A percentile compares a stretch with the other conserved stretches of the same genome.
These are phyloP conservation scores for Acanthamoeba castellanii DNA, from an alignment of 208 protist species.

Conservation along the genomic window DNA sequence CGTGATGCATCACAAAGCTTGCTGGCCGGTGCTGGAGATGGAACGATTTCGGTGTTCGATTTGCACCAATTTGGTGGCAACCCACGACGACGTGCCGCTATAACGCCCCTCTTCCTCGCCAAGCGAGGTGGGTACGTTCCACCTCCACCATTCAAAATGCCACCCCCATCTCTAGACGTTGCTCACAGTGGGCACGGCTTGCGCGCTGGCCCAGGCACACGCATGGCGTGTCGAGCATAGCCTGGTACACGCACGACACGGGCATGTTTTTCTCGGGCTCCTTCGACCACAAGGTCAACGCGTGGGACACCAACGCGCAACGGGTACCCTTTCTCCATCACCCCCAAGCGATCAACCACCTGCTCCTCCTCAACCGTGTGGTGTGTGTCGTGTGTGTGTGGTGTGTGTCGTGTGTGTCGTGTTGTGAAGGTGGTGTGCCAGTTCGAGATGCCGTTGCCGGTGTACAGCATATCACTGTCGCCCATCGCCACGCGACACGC, in stretches of 20 bases:
- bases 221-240: conserved; percentile 66
- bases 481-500: background rate
- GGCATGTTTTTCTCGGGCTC: conserved; percentile 79
- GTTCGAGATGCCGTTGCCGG: conserved; percentile 72
- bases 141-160: background rate
- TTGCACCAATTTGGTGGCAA: conserved; percentile 19
- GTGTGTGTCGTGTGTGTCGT: background rate
- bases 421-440: background rate
- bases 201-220: background rate
- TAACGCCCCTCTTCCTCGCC: background rate
- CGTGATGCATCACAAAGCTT: background rate
- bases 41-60: conserved; percentile 9
- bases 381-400: too few relatives aligned
- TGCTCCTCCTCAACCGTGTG: background rate
- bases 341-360: background rate
- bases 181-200: too few relatives aligned
- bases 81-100: background rate
- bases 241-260: conserved; percentile 79
- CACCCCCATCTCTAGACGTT: background rate
- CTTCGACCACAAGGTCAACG: conserved; percentile 71
- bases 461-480: conserved; percentile 68
- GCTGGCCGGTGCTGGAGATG: background rate
- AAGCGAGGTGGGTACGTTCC: conserved; percentile 37
- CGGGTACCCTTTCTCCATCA: background rate
- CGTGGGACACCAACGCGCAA: conserved; percentile 80